Base-by-base conservation (phyloP, 805 yeast species). In the Henningerozyma blattae region DNA sequence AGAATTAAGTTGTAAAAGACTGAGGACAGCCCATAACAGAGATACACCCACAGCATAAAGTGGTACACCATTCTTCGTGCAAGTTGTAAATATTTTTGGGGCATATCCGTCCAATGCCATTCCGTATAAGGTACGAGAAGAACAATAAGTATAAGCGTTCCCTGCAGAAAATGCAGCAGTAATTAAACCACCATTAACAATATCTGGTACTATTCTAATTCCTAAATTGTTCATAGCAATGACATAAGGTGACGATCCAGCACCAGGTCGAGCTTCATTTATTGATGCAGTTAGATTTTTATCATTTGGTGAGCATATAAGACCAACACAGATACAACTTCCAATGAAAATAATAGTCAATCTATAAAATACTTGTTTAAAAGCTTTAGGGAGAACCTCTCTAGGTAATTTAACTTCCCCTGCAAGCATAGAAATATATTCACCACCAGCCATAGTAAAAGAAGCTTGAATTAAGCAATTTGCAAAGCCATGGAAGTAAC, bases 361-460 rank as follows among this genome's bases (percentile, higher is more conserved):
- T 43, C 94, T 67, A 47, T 67, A 66, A 39, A 82, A 75, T 14
- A 84, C 84, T 36, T 78, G 79, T 42, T 72, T 77, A 62, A 77
- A 82, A 0, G 94, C 94, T 22, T 66, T 67, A n/a, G 91, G 86
- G 50, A 85, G 60, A 5, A 74, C 74, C 35, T 69, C 69, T 34
- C 89, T 67, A 8, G 94, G 93, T 44, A 75, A 64, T 22, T 68
- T 61, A 3, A 83, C 74, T 52, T 85, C 94, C 31, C 93, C 85
- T 3, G 94, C 93, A 22, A 83, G 74, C 81, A 81, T 77, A 1
- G 89, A 69, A 24, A 85, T 71, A 46, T 81, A 80, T 55, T 85
- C 95, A 2, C 94, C 93, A 0, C 94, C 95, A 3, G 83, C 83
- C 42, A 81, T 75, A 12, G 91, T 79, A 52, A 78, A 84, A 19